phyloP scores from a whole-genome alignment of 208 protist species.

The Trypanosoma boissoni region DNA sequence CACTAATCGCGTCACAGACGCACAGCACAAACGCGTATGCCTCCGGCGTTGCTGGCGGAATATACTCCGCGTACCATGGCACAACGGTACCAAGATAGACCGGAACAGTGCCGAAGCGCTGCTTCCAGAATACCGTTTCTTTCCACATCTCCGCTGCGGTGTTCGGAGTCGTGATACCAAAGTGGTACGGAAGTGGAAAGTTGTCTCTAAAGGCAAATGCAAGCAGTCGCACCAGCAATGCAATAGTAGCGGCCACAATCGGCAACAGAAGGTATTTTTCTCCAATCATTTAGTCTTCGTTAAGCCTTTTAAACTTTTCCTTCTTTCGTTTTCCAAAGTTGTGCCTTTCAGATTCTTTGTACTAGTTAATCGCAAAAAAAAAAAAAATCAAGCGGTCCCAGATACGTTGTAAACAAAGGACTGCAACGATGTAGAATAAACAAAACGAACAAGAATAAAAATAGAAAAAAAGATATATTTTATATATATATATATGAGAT shows the following conservation, averaged over 20 bases:
- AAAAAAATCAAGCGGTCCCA: too few relatives aligned
- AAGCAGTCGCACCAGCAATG: conserved; percentile 20
- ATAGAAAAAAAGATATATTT: not conserved
- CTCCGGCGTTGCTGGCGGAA: conserved; percentile 41
- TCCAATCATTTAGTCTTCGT: not conserved
- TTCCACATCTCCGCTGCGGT: conserved; percentile 58
- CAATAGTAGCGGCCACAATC: conserved; percentile 17
- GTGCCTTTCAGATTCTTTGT: too few relatives aligned
- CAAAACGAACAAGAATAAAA: conserved; percentile 8
- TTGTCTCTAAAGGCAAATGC: conserved; percentile 10
- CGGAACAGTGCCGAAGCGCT: conserved; percentile 32
- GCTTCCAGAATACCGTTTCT: conserved; percentile 58
- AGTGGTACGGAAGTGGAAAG: conserved; percentile 29
- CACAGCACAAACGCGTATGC: conserved; percentile 41
- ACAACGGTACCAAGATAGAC: conserved; percentile 39
- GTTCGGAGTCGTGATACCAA: conserved; percentile 35
- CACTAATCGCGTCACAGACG: conserved; percentile 60
- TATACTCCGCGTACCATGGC: conserved; percentile 64
- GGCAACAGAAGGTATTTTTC: conserved; percentile 12
- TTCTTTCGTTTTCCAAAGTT: not conserved
- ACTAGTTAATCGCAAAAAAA: too few relatives aligned
- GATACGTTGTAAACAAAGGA: too few relatives aligned
- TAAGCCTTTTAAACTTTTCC: not conserved
- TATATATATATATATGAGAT: not conserved
- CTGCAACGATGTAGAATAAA: not conserved